phyloP scores from a whole-genome alignment of 768 basidiomycete species.

The Lentinula lateritia region DNA sequence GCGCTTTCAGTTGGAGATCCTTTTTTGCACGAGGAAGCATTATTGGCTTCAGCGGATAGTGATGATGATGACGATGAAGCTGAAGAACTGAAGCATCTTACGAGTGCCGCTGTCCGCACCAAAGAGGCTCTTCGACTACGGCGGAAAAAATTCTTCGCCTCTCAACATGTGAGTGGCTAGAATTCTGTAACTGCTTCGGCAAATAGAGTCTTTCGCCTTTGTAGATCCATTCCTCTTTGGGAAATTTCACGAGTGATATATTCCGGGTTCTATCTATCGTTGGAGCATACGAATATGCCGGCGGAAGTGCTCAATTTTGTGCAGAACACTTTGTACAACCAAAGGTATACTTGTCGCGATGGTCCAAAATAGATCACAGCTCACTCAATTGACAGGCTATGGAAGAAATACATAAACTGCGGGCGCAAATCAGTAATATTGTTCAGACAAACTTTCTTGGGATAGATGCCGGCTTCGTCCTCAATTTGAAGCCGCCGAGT shows the following conservation, averaged over 20 bases:
- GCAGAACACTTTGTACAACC: slow-evolving; percentile 81
- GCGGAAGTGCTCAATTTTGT: slow-evolving; percentile 79
- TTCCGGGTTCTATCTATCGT: slow-evolving; percentile 90
- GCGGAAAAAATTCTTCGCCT: slow-evolving; percentile 77
- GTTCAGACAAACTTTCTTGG: slow-evolving; percentile 75
- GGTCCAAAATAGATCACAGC: background rate
- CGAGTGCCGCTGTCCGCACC: slow-evolving; percentile 37
- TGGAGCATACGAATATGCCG: slow-evolving; percentile 92
- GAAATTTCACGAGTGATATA: slow-evolving; percentile 76
- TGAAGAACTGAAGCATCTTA: slow-evolving; percentile 37
- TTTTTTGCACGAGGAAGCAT: slow-evolving; percentile 78
- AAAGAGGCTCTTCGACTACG: slow-evolving; percentile 56
- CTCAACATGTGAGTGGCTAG: slow-evolving; percentile 57
- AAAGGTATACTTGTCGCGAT: slow-evolving; percentile 50
- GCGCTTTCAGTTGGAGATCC: slow-evolving; percentile 93
- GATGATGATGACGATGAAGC: slow-evolving; percentile 30
- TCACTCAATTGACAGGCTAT: slow-evolving; percentile 59
- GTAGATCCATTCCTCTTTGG: slow-evolving; percentile 76
- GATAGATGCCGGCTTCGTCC: slow-evolving; percentile 51
- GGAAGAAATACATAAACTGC: slow-evolving; percentile 97
- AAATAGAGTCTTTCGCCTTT: background rate
- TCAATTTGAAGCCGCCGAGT: slow-evolving; percentile 69
- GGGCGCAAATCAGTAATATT: slow-evolving; percentile 83
- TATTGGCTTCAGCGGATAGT: slow-evolving; percentile 38
- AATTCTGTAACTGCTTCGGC: background rate